Evolutionary conservation across 73 alveolate species (phyloP).

Genomic region (Breviolum minutum): DNA sequence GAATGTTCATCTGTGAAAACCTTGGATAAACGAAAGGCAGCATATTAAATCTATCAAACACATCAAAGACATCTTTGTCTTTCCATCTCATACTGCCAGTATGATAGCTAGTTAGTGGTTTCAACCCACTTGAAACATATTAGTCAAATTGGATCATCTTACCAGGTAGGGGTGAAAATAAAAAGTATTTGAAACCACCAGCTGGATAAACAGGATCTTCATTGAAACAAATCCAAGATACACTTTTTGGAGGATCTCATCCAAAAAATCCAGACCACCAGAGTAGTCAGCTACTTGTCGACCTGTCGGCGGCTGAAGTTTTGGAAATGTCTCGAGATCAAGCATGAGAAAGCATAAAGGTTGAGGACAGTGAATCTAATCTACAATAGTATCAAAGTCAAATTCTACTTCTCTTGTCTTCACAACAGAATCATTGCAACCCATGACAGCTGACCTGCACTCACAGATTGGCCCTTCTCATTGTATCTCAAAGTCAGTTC

Average conservation of each 20-base stretch:
- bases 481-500: slow-evolving; percentile 66
- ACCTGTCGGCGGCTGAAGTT: neutral
- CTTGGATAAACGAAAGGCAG: neutral
- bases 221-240: neutral
- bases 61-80: too few relatives aligned
- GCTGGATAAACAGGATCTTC: neutral
- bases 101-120: too few relatives aligned
- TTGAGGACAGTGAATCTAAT: neutral
- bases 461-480: slow-evolving; percentile 75
- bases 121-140: too few relatives aligned
- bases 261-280: slow-evolving; percentile 90
- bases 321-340: neutral
- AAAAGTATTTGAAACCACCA: neutral
- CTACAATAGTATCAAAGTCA: neutral
- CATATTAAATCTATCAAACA: too few relatives aligned
- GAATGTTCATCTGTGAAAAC: slow-evolving; percentile 85
- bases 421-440: neutral
- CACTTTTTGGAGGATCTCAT: slow-evolving; percentile 76
- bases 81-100: too few relatives aligned
- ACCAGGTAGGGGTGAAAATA: too few relatives aligned
- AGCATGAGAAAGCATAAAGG: neutral
- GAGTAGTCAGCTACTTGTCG: slow-evolving; percentile 93
- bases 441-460: slow-evolving; percentile 20
- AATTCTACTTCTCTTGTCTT: neutral
- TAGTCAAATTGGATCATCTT: too few relatives aligned